Base-by-base conservation (phyloP, 768 basidiomycete species). In the Phanerodontia chrysosporium region DNA sequence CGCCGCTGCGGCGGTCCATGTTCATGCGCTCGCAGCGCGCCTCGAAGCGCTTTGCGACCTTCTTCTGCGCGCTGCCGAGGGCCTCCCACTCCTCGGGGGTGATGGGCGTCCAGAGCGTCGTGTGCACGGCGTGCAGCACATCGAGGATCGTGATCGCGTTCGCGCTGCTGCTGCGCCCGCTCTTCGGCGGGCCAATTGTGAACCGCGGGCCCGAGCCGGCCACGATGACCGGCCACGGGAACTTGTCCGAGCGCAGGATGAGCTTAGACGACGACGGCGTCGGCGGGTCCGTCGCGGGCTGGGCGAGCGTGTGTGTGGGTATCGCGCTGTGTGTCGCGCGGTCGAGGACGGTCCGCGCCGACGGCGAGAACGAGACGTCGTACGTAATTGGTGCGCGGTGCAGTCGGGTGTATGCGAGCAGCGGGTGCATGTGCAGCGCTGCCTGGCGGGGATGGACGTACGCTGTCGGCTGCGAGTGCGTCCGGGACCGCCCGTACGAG, bases 1-100 rank as follows among this genome's bases (percentile, higher is more conserved):
- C 83, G n/a, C 87, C 87, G 21, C 78, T 77, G 27, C 86, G 84
- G 85, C 85, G 86, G 13, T 83, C 85, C 1, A 82, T 85, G 27
- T 84, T 85, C 69, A 81, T 77, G 63, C 75, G 77, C 57, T 75
- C 72, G 59, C 87, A 89, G 30, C 87, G 74, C 61, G 78, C 77
- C 68, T 87, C 82, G 64, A 87, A 89, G 32, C 85, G 84, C 27
- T 75, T 75, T 18, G 84, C 77, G 18, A 84, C 79, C 61, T 80
- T 81, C 51, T 83, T 78, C 67, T 88, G 86, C 25, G 76, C 75
- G 2, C 78, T 76, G 0, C 83, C 84, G 4, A 89, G 76, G 0
- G 76, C 70, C 49, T 80, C 80, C 87, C 87, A 89, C 64, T 89
- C 87, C 55, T 81, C 78, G 3, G 80, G 78, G 12, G 84, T 85